Conservation (phyloP, 2,329 filamentous ascomycete genomes). For the Penicillium rolfsii region DNA sequence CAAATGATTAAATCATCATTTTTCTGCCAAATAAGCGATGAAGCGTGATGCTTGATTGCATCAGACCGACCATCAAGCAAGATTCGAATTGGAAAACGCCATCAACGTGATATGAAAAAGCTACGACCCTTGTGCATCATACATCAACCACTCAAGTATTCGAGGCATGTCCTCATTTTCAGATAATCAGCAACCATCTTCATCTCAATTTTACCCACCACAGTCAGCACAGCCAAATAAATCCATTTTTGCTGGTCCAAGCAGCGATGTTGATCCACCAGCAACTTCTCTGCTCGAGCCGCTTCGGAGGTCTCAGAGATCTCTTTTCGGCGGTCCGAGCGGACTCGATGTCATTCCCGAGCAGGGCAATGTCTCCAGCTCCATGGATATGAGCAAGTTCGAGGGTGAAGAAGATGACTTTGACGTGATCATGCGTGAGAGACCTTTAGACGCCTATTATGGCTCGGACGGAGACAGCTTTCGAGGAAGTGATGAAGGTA, state of each 20-base stretch:
- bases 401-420: constrained; percentile 22
- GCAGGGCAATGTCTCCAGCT: constrained; percentile 13
- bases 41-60: constrained; percentile 13
- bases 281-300: constrained; percentile 37
- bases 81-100: neutral
- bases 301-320: constrained; percentile 21
- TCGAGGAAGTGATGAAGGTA: constrained; percentile 23
- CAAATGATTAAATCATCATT: neutral
- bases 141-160: constrained; percentile 1
- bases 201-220: constrained; percentile 28
- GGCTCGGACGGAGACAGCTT: constrained; percentile 33
- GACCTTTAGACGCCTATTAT: constrained; percentile 24
- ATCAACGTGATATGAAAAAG: constrained; percentile 15
- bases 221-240: constrained; percentile 24
- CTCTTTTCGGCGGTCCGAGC: constrained; percentile 35
- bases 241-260: constrained; percentile 31
- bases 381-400: constrained; percentile 6
- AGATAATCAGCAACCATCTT: constrained; percentile 20
- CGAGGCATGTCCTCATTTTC: constrained; percentile 37
- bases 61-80: neutral
- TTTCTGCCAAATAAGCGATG: neutral
- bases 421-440: constrained; percentile 29
- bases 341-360: constrained; percentile 28
- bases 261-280: constrained; percentile 29
- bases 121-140: neutral